phyloP scores from a whole-genome alignment of 2,329 filamentous ascomycete genomes.

The Trichophaea hybrida region DNA sequence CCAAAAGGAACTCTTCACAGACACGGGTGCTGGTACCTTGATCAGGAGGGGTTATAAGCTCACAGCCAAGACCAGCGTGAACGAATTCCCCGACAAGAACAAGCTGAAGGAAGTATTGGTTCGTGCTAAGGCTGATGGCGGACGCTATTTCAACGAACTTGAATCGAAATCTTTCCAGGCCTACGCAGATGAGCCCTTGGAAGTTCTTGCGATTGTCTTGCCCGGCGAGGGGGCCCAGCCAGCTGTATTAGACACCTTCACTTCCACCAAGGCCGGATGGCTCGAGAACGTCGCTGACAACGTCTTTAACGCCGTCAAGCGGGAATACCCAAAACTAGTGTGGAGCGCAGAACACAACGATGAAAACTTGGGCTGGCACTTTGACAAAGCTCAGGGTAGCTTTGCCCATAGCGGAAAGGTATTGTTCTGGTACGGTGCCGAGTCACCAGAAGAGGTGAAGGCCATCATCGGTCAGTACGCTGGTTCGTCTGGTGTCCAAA shows the following conservation, averaged over 20 bases:
- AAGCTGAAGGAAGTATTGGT: slow-evolving; percentile 71
- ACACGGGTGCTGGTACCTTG: slow-evolving; percentile 84
- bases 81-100: slow-evolving; percentile 59
- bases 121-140: slow-evolving; percentile 64
- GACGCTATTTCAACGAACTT: slow-evolving; percentile 71
- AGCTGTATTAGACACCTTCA: slow-evolving; percentile 76
- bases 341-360: slow-evolving; percentile 97
- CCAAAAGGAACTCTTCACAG: slow-evolving; percentile 92
- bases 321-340: slow-evolving; percentile 76
- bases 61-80: slow-evolving; percentile 53
- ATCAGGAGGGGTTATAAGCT: slow-evolving; percentile 88
- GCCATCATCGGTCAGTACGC: slow-evolving; percentile 76
- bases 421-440: slow-evolving; percentile 90
- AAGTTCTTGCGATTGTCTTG: slow-evolving; percentile 77
- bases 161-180: slow-evolving; percentile 69
- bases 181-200: slow-evolving; percentile 89
- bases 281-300: slow-evolving; percentile 90
- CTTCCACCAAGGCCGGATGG: slow-evolving; percentile 89
- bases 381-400: slow-evolving; percentile 89
- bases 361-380: slow-evolving; percentile 96
- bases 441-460: slow-evolving; percentile 65
- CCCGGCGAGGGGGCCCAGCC: slow-evolving; percentile 54
- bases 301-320: slow-evolving; percentile 83
- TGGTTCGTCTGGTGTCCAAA: slow-evolving; percentile 35
- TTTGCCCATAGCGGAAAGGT: slow-evolving; percentile 74